Evolutionary conservation across 2,329 filamentous ascomycete species (phyloP), one percentile per base, ranked within the genome.

Genomic region (Penicillium sumatraense): DNA sequence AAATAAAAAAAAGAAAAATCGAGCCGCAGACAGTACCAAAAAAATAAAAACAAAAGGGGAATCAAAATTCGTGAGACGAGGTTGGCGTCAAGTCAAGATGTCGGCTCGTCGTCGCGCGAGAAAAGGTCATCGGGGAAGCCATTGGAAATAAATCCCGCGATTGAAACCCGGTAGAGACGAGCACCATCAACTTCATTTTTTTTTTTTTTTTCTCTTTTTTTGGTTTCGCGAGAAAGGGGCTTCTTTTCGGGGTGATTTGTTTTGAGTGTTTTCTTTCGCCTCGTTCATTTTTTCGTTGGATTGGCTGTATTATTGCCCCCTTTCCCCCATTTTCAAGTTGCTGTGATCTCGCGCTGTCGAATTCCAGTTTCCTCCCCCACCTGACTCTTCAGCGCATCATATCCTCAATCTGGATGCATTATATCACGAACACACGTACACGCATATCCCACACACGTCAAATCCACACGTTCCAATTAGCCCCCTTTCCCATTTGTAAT

Each of bases 51-150:
- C 69, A 72, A 68, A 73, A 66, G 70, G 69, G 70, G 70, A 73
- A 73, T 73, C 70, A 71, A 73, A 62, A 73, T 67, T 71, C 66
- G 69, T 66, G 70, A 72, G 71, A 70, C 66, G 71, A 72, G 70
- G 69, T 66, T 66, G 61, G 69, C 68, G 63, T 72, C 66, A 69
- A 63, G 63, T 72, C 66, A 69, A 63, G 63, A 58, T 31, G 59
- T 63, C 60, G 66, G 67, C 63, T 31, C 63, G 61, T 66, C 65
- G 64, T 69, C 65, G 66, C 67, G 62, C 58, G 57, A 65, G 63
- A 54, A 59, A 55, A 58, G n/a, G 35, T 38, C 38, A 21, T 38
- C 16, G 35, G 18, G 35, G 35, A 51, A 61, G 54, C 53, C 42
- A 41, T 14, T n/a, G n/a, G n/a, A 9, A n/a, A 40, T 11, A 42